Base-by-base conservation (phyloP, 1,284 basidiomycete genomes). In the Phylloboletellus chloephorus region DNA sequence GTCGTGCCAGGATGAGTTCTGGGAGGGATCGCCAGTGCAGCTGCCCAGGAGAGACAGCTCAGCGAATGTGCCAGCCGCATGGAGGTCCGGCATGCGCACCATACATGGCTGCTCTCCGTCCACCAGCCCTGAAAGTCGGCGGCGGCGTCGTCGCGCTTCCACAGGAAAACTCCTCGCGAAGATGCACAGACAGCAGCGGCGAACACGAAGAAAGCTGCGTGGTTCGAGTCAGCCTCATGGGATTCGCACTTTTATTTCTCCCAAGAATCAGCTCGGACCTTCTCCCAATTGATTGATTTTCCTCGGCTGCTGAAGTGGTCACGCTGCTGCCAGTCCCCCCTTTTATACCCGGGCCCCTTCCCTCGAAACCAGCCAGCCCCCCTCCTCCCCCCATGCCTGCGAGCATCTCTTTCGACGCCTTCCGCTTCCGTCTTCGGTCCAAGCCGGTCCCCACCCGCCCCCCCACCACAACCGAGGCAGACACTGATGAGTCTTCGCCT, bases 401-500 rank as follows among this genome's bases (percentile, higher is more conserved):
- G 1, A 20, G 10, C 19, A 11, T 37, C 2, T 4, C 9, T 7
- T 37, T 61, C 9, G 39, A 49, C 20, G 43, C 41, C 17, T 46
- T 58, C 8, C 58, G 44, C 15, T 30, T 61, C 16, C 58, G 58
- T 21, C 42, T 39, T 5, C 57, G 48, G 4, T 30, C 46, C 10
- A 13, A 17, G 11, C 35, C 23, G 3, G 26, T 11, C n/a, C 24
- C 53, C 3, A 13, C 28, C 9, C 29, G 13, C 8, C 29, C 31
- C 5, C 3, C 30, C 1, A 12, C 52, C 0, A 35, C n/a, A n/a
- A n/a, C n/a, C 8, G 54, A 61, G 31, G 41, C 51, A 0, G 58
- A 58, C 44, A 61, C 31, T 9, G 60, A 63, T 20, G 37, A 36
- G 12, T 60, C 51, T 10, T 55, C 58, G 0, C 58, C 48, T 0